phyloP scores from a whole-genome alignment of 257 asterid species.

The Nicotiana tomentosiformis region DNA sequence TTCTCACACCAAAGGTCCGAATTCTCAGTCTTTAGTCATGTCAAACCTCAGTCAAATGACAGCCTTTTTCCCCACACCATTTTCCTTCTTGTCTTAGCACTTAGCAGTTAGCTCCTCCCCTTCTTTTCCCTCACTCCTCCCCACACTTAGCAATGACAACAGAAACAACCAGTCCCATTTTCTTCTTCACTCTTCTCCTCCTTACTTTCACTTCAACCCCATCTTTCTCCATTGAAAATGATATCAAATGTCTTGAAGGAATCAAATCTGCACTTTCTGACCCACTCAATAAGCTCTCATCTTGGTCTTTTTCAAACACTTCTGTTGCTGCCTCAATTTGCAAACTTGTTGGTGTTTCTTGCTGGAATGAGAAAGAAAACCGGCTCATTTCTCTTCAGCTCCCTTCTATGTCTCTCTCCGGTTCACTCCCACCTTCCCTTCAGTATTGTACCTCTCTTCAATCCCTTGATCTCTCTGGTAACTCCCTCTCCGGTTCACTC shows the following conservation, averaged over 20 bases:
- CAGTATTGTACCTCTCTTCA: conserved; percentile 35
- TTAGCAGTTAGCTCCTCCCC: not conserved
- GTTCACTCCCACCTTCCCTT: conserved; percentile 40
- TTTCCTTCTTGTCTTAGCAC: not conserved
- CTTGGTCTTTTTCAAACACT: conserved; percentile 47
- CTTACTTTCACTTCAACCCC: not conserved
- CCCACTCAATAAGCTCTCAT: conserved; percentile 31
- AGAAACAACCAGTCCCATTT: not conserved
- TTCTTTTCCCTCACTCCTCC: not conserved
- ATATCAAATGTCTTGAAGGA: conserved; percentile 42
- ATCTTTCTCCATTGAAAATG: conserved; percentile 37
- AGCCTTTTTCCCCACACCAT: not conserved
- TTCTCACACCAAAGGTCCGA: not conserved
- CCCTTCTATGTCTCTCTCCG: conserved; percentile 35
- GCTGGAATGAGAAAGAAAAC: conserved; percentile 69
- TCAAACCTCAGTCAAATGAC: conserved; percentile 9
- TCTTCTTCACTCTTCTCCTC: conserved; percentile 12
- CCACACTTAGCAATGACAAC: not conserved
- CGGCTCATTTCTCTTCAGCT: conserved; percentile 38
- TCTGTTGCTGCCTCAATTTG: conserved; percentile 50
- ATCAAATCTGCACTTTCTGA: conserved; percentile 42
- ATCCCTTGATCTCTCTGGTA: conserved; percentile 21
- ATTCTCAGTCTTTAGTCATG: not conserved
- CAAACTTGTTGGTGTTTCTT: conserved; percentile 43
- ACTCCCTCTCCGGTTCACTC: conserved; percentile 16